phyloP scores from a whole-genome alignment of 306 rosid species.

The Phaseolus lunatus region DNA sequence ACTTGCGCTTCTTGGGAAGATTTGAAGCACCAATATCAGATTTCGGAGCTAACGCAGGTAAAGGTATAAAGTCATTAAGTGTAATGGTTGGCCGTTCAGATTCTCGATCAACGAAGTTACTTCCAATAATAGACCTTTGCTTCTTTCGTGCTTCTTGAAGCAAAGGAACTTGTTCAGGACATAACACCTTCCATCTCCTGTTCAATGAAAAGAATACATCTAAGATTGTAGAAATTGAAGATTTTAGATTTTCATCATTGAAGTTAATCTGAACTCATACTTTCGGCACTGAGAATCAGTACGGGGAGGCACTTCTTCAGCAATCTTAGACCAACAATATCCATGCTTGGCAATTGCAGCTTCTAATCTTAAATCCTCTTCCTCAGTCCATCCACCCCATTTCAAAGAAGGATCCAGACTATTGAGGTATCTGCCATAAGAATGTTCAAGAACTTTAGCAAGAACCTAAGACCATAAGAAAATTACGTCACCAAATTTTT shows the following conservation, averaged over 20 bases:
- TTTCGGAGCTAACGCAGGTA: conserved; percentile 42
- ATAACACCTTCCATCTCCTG: conserved; percentile 89
- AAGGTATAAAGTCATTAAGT: conserved; percentile 68
- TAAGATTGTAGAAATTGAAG: not conserved
- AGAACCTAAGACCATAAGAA: conserved; percentile 32
- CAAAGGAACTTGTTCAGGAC: conserved; percentile 71
- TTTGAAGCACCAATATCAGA: conserved; percentile 39
- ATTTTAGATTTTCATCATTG: conserved; percentile 6
- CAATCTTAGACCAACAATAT: conserved; percentile 92
- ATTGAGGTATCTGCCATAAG: conserved; percentile 77
- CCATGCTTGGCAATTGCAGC: conserved; percentile 77
- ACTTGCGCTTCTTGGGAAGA: conserved; percentile 47
- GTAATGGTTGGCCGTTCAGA: conserved; percentile 83
- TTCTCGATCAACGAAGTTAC: conserved; percentile 91
- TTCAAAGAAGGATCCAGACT: conserved; percentile 83
- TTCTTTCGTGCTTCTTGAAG: conserved; percentile 76
- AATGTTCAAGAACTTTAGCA: conserved; percentile 43
- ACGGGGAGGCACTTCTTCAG: conserved; percentile 81
- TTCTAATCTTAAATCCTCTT: conserved; percentile 82
- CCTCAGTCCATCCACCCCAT: conserved; percentile 79
- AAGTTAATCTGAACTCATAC: conserved; percentile 53
- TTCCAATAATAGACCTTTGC: conserved; percentile 61
- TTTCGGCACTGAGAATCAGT: conserved; percentile 94
- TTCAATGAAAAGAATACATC: conserved; percentile 32
- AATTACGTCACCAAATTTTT: not conserved